Evolutionary conservation across 345 rosid genomes (phyloP).

Genomic region (Eucalyptus curtisii): DNA sequence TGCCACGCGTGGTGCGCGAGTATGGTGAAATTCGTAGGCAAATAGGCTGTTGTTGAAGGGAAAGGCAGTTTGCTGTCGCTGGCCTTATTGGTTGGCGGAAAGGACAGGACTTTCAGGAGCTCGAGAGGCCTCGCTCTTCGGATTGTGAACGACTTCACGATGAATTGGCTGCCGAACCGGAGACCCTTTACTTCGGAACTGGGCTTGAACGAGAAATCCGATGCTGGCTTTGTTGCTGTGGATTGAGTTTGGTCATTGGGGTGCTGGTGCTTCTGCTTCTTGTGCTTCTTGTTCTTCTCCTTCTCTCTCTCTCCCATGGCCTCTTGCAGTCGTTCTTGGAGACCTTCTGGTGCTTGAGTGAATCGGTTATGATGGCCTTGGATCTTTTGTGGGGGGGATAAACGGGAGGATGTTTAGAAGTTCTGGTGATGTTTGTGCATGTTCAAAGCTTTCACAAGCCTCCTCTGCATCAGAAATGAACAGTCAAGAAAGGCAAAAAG

Average conservation of each 20-base stretch:
- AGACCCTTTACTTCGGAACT: constrained; percentile 79
- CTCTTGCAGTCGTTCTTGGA: not conserved
- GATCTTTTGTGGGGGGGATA: not conserved
- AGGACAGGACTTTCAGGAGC: constrained; percentile 68
- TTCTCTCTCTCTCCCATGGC: constrained; percentile 18
- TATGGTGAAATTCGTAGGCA: constrained; percentile 93
- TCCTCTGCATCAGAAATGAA: not conserved
- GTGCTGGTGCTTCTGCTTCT: constrained; percentile 69
- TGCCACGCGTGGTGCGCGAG: constrained; percentile 98
- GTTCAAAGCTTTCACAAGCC: not conserved
- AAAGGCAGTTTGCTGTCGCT: constrained; percentile 22
- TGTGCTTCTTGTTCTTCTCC: constrained; percentile 41
- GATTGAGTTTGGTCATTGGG: constrained; percentile 21
- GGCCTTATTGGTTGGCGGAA: constrained; percentile 30
- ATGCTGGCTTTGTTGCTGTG: not conserved
- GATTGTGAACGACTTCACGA: constrained; percentile 92
- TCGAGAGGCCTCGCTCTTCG: constrained; percentile 69
- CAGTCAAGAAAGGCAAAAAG: not conserved
- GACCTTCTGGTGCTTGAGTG: not conserved
- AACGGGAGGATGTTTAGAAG: not conserved
- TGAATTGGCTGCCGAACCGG: constrained; percentile 79
- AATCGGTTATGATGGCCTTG: not conserved
- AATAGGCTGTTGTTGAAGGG: constrained; percentile 68
- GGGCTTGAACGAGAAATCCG: constrained; percentile 66
- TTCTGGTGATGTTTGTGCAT: not conserved